Percentiles rank a stretch among this genome's conserved stretches.
Conservation (phyloP, 805 yeast genomes). For the Candida chauliodis region DNA sequence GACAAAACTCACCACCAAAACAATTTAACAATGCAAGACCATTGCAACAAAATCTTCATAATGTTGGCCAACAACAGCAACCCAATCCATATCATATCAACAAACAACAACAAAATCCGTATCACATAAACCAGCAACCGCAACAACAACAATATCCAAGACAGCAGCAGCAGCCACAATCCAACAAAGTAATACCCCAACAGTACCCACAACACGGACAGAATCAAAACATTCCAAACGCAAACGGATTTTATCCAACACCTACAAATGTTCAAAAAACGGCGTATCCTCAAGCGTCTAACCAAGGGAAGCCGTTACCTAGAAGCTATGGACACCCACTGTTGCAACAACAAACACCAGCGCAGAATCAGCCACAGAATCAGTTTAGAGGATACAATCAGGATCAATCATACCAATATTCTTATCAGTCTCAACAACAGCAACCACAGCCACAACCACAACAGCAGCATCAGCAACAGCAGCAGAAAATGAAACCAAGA, state of each 20-base stretch:
- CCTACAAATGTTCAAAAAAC: background rate
- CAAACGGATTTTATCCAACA: background rate
- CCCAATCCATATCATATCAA: constrained; percentile 3
- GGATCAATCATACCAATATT: constrained; percentile 10
- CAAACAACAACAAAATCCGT: constrained; percentile 9
- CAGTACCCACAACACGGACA: constrained; percentile 13
- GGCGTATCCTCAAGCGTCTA: constrained; percentile 1
- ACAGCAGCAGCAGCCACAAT: constrained; percentile 12
- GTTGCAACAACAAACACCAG: background rate
- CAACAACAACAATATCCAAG: constrained; percentile 3
- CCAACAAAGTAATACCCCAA: constrained; percentile 12
- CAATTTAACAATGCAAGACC: constrained; percentile 6
- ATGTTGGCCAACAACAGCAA: constrained; percentile 8
- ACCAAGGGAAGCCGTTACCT: constrained; percentile 4
- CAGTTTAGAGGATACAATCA: constrained; percentile 9
- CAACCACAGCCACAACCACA: constrained; percentile 7
- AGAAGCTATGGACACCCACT: constrained; percentile 6
- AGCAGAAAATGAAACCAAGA: constrained; percentile 6
- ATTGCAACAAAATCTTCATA: constrained; percentile 9
- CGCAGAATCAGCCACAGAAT: background rate
- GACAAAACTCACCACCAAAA: constrained; percentile 11
- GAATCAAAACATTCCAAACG: constrained; percentile 10
- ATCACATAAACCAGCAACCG: background rate
- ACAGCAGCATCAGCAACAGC: constrained; percentile 6
- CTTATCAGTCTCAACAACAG: constrained; percentile 9